phyloP scores from a whole-genome alignment of 2,329 filamentous ascomycete genomes.

The Apiospora koreana region DNA sequence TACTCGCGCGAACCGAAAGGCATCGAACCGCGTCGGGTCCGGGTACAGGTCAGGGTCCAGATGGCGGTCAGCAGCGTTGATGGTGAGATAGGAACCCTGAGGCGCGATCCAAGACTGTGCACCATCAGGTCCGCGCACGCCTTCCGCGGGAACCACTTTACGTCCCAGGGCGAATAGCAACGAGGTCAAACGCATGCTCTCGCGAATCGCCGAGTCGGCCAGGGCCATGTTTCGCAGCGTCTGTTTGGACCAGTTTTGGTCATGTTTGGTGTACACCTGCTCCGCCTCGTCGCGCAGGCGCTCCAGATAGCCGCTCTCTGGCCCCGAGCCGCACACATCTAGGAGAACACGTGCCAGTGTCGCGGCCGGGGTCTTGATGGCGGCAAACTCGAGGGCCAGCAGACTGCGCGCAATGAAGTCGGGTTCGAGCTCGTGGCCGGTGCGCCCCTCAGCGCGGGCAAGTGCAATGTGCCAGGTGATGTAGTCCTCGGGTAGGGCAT shows the following conservation, averaged over 20 bases:
- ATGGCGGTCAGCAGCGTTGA: constrained; percentile 10
- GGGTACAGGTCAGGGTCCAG: neutral
- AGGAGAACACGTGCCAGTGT: constrained; percentile 4
- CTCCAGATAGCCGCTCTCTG: neutral
- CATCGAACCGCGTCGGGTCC: constrained; percentile 7
- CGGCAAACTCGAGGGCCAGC: constrained; percentile 4
- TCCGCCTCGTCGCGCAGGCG: neutral
- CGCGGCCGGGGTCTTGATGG: constrained; percentile 9
- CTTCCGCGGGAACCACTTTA: constrained; percentile 1
- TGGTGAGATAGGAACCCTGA: constrained; percentile 3
- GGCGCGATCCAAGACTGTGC: neutral
- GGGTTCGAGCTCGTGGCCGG: neutral
- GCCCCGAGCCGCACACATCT: neutral
- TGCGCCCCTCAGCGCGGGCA: neutral
- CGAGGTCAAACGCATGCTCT: constrained; percentile 4
- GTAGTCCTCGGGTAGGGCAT: constrained; percentile 2
- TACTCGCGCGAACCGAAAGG: neutral
- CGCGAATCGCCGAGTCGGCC: constrained; percentile 1
- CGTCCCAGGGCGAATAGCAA: neutral
- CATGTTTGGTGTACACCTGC: neutral
- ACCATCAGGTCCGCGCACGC: neutral
- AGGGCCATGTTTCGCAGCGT: neutral
- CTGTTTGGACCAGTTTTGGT: constrained; percentile 2
- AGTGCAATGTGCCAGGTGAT: constrained; percentile 9
- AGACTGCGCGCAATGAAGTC: constrained; percentile 7